These are phyloP conservation scores for Chlorociboria aeruginascens DNA, from an alignment of 495 filamentous ascomycete species.

Conservation along the genomic window DNA sequence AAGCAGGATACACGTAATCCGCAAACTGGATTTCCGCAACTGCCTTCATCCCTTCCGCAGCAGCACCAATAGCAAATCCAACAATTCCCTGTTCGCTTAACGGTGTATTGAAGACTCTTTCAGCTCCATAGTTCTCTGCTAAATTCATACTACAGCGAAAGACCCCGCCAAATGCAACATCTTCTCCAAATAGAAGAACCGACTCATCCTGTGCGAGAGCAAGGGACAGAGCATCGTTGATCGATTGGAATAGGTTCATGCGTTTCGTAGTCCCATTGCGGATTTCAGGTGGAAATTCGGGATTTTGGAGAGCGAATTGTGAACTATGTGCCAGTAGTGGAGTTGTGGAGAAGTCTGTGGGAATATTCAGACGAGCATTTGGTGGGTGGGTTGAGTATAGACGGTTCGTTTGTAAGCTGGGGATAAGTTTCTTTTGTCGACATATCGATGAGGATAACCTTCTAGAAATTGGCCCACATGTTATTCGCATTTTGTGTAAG, in stretches of 20 bases:
- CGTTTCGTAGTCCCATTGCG: constrained; percentile 62
- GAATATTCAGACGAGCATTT: constrained; percentile 57
- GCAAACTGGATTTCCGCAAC: constrained; percentile 97
- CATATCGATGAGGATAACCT: neutral
- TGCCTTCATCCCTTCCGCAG: constrained; percentile 83
- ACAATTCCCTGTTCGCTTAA: constrained; percentile 89
- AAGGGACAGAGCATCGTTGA: constrained; percentile 77
- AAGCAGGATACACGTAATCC: constrained; percentile 93
- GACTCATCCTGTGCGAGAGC: constrained; percentile 76
- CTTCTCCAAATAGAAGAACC: constrained; percentile 88
- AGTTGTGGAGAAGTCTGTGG: constrained; percentile 78
- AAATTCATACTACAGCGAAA: constrained; percentile 93
- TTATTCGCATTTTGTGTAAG: constrained; percentile 8
- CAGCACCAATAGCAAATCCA: constrained; percentile 84
- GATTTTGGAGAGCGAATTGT: constrained; percentile 48
- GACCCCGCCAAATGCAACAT: constrained; percentile 93
- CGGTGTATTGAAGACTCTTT: constrained; percentile 94
- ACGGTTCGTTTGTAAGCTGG: neutral
- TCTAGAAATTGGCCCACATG: neutral
- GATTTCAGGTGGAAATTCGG: constrained; percentile 50
- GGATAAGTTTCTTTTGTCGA: neutral
- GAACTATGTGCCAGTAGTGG: constrained; percentile 71
- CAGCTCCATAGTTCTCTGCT: constrained; percentile 70
- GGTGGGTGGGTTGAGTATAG: constrained; percentile 16
- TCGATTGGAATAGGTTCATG: constrained; percentile 83